Evolutionary conservation across 139 green algal genomes (phyloP).

Genomic region (Parachlorella kessleri): DNA sequence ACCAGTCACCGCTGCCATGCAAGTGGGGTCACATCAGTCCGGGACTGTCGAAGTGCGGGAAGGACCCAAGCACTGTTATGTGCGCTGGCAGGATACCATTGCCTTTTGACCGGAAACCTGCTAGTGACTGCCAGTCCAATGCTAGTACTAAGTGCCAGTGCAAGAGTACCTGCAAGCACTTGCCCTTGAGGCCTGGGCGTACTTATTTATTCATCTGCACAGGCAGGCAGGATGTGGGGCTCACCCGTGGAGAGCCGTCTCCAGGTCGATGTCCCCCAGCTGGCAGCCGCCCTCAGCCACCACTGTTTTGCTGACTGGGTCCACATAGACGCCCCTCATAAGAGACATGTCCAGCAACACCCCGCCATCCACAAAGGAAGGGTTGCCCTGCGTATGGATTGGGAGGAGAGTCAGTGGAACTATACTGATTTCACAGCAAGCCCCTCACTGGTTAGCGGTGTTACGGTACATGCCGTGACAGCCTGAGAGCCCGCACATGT

Average conservation of each 20-base stretch:
- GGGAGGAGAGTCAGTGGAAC: background rate
- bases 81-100: too few relatives aligned
- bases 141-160: too few relatives aligned
- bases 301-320: background rate
- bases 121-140: too few relatives aligned
- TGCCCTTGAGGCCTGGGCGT: too few relatives aligned
- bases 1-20: too few relatives aligned
- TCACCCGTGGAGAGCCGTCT: slow-evolving; percentile 7
- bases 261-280: background rate
- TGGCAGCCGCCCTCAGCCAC: slow-evolving; percentile 10
- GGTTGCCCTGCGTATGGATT: slow-evolving; percentile 22
- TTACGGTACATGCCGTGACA: background rate
- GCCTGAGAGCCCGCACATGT: too few relatives aligned
- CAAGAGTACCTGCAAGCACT: too few relatives aligned
- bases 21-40: too few relatives aligned
- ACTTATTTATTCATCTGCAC: too few relatives aligned
- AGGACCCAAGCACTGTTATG: too few relatives aligned
- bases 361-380: slow-evolving; percentile 2
- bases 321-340: slow-evolving; percentile 23
- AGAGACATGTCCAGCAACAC: background rate
- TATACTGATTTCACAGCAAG: background rate
- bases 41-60: too few relatives aligned
- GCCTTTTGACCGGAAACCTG: too few relatives aligned
- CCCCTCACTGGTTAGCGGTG: background rate
- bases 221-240: background rate